phyloP scores from a whole-genome alignment of 768 basidiomycete species.

The Mycena pura region DNA sequence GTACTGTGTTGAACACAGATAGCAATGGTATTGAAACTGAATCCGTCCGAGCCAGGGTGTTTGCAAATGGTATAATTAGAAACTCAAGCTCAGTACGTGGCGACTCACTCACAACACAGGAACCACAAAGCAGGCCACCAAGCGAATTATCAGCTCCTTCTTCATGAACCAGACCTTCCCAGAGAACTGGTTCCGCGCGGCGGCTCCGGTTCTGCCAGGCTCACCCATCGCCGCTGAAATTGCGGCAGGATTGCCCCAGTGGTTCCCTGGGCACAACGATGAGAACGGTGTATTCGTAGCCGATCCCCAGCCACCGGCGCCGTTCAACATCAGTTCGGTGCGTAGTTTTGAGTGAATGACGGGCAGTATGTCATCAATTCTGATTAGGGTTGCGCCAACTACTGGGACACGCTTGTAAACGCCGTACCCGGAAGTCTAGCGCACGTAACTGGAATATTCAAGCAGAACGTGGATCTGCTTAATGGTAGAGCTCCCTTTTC shows the following conservation, averaged over 20 bases:
- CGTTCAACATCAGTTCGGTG: constrained; percentile 17
- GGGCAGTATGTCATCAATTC: not conserved
- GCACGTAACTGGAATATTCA: not conserved
- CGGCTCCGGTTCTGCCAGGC: not conserved
- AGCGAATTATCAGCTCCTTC: constrained; percentile 9
- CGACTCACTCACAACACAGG: constrained; percentile 8
- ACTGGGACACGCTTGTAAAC: constrained; percentile 3
- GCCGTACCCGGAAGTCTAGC: not conserved
- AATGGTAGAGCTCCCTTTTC: not conserved
- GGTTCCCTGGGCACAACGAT: constrained; percentile 15
- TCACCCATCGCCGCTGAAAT: not conserved
- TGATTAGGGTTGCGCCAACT: not conserved
- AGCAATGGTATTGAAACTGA: not conserved
- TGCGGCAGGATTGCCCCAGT: constrained; percentile 2
- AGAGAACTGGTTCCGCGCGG: constrained; percentile 19
- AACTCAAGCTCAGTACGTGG: not conserved
- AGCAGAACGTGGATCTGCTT: constrained; percentile 10
- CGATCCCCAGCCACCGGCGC: constrained; percentile 14
- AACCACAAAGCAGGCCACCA: constrained; percentile 14
- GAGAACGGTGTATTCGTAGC: constrained; percentile 13
- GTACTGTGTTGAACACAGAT: constrained; percentile 1
- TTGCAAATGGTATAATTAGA: constrained; percentile 19
- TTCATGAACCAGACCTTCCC: constrained; percentile 21
- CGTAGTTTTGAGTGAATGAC: not conserved
- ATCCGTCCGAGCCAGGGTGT: constrained; percentile 6